Base-by-base conservation (phyloP, 164 flowering plant species). In the Berberis vulgaris region DNA sequence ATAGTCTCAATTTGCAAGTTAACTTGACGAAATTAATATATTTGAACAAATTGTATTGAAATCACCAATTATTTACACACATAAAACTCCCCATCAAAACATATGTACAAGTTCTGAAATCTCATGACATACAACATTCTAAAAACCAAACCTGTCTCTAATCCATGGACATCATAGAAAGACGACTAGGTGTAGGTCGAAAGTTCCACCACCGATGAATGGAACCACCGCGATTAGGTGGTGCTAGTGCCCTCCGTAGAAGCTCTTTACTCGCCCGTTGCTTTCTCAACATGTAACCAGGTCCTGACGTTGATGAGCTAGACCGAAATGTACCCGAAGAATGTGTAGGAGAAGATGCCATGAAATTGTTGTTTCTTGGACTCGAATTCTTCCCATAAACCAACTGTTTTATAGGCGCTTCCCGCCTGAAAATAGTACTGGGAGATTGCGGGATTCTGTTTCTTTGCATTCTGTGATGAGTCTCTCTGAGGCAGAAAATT, bases 181-280 rank as follows among this genome's bases (percentile, higher is more conserved):
- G 56, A 3, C 65, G 45, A 44, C 65, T 62, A 41, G 65, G 65
- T 6, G 65, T 62, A 1, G 55, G 55, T 41, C 42, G 43, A 41
- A 62, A 62, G 11, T 42, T 62, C 65, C 65, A 62, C 54, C 65
- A 50, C 56, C 45, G 55, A 5, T 9, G 56, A 62, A n/a, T 62
- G 6, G 56, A 41, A 41, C 56, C 56, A 49, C 26, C 26, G 26
- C 56, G 56, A n/a, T 8, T 4, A 6, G 65, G 54, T n/a, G 65
- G 65, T 10, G 55, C 44, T 10, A 62, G 50, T n/a, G 65, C 65
- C 45, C 65, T 62, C 56, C 43, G 49, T 46, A 62, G 38, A 62
- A 62, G 55, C 56, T 49, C 65, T 38, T 7, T 49, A 8, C 42
- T 41, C 3, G 45, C 55, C 39, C 39, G 41, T 13, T 39, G 5